Base-by-base conservation (phyloP, 2,329 filamentous ascomycete genomes). In the Rutstroemia sydowiana region DNA sequence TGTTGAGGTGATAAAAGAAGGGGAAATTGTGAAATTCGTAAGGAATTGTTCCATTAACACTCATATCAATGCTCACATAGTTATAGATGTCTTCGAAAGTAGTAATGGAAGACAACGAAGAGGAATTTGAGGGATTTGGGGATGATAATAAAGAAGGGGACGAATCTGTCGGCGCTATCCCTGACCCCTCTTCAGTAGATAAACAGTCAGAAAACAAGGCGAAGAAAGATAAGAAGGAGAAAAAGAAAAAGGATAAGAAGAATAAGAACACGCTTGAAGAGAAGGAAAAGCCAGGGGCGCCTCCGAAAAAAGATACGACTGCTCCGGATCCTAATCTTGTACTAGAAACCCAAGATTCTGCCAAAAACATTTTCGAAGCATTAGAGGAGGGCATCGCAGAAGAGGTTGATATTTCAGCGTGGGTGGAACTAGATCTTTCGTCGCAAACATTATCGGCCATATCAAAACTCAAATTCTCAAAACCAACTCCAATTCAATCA, bases 401-500 rank as follows among this genome's bases (percentile, higher is more conserved):
- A 11, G 83, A 81, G 30, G 73, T 81, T 13, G 84, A 93, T 64
- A 77, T 95, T 48, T 87, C 87, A 13, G 84, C 80, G 26, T 98
- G 93, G 93, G 75, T 80, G 52, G 71, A 78, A 7, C 70, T 98
- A 32, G 79, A 84, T 5, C 73, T 98, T 2, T 92, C 88, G 1
- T 74, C 85, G 0, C 75, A 80, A 46, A 78, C 87, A 0, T 72
- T 95, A 16, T 81, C 83, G 1, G 81, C 88, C 14, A 73, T 98
- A 30, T 84, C 88, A 2, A 86, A 83, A 59, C 74, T 97, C 55
- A 86, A 85, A 53, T 97, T 97, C 66, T 66, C 77, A 4, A 83
- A 81, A 53, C 93, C 93, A 1, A 96, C 91, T 0, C 70, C 78
- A 0, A 95, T 98, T 53, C 93, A 98, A 67, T 71, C 75, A 18